Percentiles rank a stretch among this genome's conserved stretches.
Conservation (phyloP, 495 filamentous ascomycete species). For the Bacidia gigantensis region DNA sequence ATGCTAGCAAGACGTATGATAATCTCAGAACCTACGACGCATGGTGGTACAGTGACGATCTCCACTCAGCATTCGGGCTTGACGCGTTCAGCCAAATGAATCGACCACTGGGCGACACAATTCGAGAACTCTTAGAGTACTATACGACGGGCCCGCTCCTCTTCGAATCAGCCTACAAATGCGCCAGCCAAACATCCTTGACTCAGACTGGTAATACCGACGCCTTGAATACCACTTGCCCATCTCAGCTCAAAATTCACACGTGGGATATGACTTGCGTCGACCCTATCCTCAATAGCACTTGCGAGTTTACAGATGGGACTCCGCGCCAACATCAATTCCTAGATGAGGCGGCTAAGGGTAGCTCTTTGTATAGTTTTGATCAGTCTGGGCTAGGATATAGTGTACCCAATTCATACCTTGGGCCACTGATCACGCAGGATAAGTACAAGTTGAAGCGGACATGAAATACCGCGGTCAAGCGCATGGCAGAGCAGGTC, state of each 20-base stretch:
- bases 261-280: conserved; percentile 10
- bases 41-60: conserved; percentile 7
- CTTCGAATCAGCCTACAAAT: conserved; percentile 7
- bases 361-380: too few species aligned
- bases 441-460: too few species aligned
- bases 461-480: too few species aligned
- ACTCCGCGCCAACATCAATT: too few species aligned
- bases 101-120: not conserved
- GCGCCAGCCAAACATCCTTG: conserved; percentile 1
- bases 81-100: not conserved
- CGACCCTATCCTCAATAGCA: too few species aligned
- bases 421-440: too few species aligned
- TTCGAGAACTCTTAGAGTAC: not conserved
- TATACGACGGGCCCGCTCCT: conserved; percentile 1
- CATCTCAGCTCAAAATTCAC: not conserved
- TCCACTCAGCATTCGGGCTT: conserved; percentile 2
- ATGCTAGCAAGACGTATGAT: not conserved
- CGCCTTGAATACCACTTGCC: conserved; percentile 6
- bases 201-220: conserved; percentile 2
- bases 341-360: too few species aligned
- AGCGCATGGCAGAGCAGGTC: too few species aligned
- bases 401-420: too few species aligned
- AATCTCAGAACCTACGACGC: conserved; percentile 5
- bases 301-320: too few species aligned
- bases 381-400: too few species aligned